Evolutionary conservation across 495 filamentous ascomycete species (phyloP).

Genomic region (Zalerion maritima): DNA sequence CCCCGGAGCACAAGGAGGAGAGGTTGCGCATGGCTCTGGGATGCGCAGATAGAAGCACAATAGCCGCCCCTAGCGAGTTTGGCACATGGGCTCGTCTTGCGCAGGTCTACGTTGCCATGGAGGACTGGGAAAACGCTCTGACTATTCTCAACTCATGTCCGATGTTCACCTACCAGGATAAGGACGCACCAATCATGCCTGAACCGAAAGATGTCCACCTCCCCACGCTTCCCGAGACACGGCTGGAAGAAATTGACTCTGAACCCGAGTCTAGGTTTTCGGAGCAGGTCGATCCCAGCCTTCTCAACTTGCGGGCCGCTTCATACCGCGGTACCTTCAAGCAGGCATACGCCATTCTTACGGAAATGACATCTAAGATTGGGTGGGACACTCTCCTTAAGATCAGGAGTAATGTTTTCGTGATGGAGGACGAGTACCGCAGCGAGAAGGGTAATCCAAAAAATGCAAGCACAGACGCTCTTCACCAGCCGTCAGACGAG

Average conservation of each 20-base stretch:
- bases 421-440: conserved; percentile 98
- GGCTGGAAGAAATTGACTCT: conserved; percentile 84
- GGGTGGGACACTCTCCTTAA: conserved; percentile 94
- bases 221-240: conserved; percentile 75
- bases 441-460: conserved; percentile 64
- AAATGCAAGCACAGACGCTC: conserved; percentile 46
- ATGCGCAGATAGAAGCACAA: conserved; percentile 85
- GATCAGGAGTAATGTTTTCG: conserved; percentile 89
- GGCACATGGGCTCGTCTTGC: conserved; percentile 90
- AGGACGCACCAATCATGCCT: conserved; percentile 87
- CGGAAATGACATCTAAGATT: conserved; percentile 86
- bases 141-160: conserved; percentile 97
- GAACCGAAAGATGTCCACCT: conserved; percentile 75
- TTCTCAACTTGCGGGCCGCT: conserved; percentile 76
- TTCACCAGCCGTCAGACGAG: conserved; percentile 26
- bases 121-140: conserved; percentile 87
- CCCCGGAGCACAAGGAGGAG: conserved; percentile 34
- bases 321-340: conserved; percentile 87
- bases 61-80: conserved; percentile 91
- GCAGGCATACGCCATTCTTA: conserved; percentile 85
- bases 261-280: conserved; percentile 67
- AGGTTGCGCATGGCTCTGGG: conserved; percentile 69
- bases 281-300: conserved; percentile 74
- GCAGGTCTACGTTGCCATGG: conserved; percentile 79
- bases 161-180: conserved; percentile 99